These are phyloP conservation scores for Lagerstroemia speciosa DNA, from an alignment of 345 rosid species.

Conservation along the genomic window DNA sequence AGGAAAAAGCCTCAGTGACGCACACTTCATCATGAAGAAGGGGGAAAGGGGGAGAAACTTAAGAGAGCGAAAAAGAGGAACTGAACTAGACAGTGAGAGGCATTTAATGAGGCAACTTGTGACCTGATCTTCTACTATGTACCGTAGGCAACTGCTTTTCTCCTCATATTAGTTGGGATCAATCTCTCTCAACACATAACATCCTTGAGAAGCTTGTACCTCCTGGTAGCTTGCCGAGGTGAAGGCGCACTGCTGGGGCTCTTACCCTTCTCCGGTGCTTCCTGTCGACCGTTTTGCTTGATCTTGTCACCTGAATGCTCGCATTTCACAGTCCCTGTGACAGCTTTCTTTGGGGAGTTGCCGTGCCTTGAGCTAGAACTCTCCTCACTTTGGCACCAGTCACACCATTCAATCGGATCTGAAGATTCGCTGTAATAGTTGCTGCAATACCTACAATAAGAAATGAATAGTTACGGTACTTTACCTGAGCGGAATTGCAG, in stretches of 20 bases:
- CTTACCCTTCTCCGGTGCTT: slow-evolving; percentile 22
- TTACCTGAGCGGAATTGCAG: not conserved
- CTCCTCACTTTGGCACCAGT: slow-evolving; percentile 88
- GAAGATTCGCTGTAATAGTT: slow-evolving; percentile 61
- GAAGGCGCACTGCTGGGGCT: slow-evolving; percentile 40
- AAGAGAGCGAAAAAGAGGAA: slow-evolving; percentile 14
- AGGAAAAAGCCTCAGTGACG: not conserved
- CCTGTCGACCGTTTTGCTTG: slow-evolving; percentile 40
- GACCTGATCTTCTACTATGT: not conserved
- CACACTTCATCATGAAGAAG: not conserved
- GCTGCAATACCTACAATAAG: slow-evolving; percentile 64
- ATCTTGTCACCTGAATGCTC: slow-evolving; percentile 48
- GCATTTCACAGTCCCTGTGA: slow-evolving; percentile 34
- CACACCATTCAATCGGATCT: slow-evolving; percentile 60
- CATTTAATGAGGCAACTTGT: slow-evolving; percentile 12
- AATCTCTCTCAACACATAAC: slow-evolving; percentile 60
- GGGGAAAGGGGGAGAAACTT: slow-evolving; percentile 3
- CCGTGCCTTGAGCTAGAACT: slow-evolving; percentile 28
- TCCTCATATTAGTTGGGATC: not conserved
- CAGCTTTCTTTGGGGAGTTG: slow-evolving; percentile 36
- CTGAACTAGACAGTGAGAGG: slow-evolving; percentile 12
- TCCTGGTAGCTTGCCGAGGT: slow-evolving; percentile 70
- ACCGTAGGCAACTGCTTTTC: not conserved
- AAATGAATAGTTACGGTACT: not conserved
- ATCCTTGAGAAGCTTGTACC: slow-evolving; percentile 99